These are phyloP conservation scores for Rhizophora apiculata DNA, from an alignment of 345 rosid species.

Conservation along the genomic window DNA sequence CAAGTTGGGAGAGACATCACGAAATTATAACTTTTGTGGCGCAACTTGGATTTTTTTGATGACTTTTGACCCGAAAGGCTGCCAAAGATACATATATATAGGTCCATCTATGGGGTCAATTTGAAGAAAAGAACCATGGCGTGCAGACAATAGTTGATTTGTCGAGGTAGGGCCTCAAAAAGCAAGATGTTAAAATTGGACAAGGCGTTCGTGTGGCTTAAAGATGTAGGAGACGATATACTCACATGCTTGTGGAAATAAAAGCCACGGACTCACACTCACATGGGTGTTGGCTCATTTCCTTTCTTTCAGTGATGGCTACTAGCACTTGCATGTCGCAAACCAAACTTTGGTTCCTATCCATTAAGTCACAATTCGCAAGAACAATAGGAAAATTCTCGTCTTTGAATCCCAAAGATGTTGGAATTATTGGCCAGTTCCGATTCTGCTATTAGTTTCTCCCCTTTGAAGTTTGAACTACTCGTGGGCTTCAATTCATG, in stretches of 20 bases:
- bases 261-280: not conserved
- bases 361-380: constrained; percentile 19
- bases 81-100: not conserved
- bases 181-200: not conserved
- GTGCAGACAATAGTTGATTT: not conserved
- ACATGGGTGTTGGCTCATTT: constrained; percentile 1
- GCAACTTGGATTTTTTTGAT: not conserved
- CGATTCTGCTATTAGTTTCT: not conserved
- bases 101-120: not conserved
- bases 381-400: constrained; percentile 7
- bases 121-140: not conserved
- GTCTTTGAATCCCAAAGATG: not conserved
- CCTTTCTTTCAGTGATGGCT: constrained; percentile 1
- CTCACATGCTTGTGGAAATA: constrained; percentile 29
- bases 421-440: no score
- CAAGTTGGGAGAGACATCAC: not conserved
- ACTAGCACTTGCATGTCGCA: constrained; percentile 17
- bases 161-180: not conserved
- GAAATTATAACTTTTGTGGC: not conserved
- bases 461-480: not conserved
- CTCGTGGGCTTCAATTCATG: not conserved
- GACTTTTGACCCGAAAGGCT: not conserved
- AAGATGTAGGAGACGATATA: constrained; percentile 11
- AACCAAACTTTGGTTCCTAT: constrained; percentile 14
- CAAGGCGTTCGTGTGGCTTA: constrained; percentile 6